A percentile compares a stretch with the other conserved stretches of the same genome.
Conservation (phyloP, 495 filamentous ascomycete species). For the Talaromyces ruber region DNA sequence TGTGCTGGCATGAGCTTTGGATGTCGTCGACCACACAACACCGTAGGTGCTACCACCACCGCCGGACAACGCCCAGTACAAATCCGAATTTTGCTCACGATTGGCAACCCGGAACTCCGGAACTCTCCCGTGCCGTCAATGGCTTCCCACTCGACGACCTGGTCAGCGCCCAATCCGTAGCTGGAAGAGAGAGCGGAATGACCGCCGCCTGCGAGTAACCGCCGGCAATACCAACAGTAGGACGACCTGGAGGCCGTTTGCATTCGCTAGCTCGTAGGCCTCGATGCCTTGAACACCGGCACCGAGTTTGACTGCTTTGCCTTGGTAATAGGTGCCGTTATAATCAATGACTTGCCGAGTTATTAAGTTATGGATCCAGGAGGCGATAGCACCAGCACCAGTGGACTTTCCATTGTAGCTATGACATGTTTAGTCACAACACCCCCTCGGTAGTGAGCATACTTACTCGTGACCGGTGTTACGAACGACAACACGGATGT, state of each 20-base stretch:
- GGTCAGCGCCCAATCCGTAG: slow-evolving; percentile 55
- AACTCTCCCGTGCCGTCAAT: slow-evolving; percentile 39
- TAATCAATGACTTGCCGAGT: slow-evolving; percentile 15
- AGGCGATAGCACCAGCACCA: slow-evolving; percentile 41
- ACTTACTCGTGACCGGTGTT: slow-evolving; percentile 48
- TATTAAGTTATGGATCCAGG: slow-evolving; percentile 51
- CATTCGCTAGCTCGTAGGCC: slow-evolving; percentile 35
- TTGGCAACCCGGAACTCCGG: background rate
- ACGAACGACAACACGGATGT: slow-evolving; percentile 53
- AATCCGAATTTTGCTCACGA: slow-evolving; percentile 46
- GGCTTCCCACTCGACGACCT: slow-evolving; percentile 54
- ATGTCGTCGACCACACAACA: slow-evolving; percentile 49
- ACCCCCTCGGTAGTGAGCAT: too few species aligned
- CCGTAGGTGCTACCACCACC: slow-evolving; percentile 61
- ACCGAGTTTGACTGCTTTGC: slow-evolving; percentile 44
- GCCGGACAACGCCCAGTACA: slow-evolving; percentile 62
- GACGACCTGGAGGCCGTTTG: slow-evolving; percentile 16
- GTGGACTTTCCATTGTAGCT: slow-evolving; percentile 47
- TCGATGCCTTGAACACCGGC: slow-evolving; percentile 45
- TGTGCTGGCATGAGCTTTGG: slow-evolving; percentile 30
- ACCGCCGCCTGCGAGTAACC: slow-evolving; percentile 57
- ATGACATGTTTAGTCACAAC: background rate
- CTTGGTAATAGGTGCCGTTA: slow-evolving; percentile 27
- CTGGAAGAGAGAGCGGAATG: slow-evolving; percentile 42
- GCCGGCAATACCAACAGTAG: slow-evolving; percentile 33